Percentiles rank a stretch among this genome's conserved stretches.
Conservation (phyloP, 2,329 filamentous ascomycete genomes). For the Aspergillus sp. region DNA sequence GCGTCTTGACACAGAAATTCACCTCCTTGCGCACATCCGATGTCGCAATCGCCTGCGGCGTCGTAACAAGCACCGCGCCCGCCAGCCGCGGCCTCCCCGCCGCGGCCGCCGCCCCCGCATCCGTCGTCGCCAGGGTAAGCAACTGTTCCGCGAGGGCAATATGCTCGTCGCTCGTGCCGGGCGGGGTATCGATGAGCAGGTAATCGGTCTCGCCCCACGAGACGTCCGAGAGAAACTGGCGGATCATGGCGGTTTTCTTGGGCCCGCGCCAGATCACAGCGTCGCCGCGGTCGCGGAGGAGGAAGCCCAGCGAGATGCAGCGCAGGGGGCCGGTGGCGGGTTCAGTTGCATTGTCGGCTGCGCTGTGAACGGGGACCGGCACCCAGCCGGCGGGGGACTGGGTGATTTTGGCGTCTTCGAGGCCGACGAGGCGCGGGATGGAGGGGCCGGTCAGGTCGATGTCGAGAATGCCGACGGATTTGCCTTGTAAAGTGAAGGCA, state of each 20-base stretch:
- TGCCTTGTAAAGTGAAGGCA: slow-evolving; percentile 77
- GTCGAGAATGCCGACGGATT: slow-evolving; percentile 91
- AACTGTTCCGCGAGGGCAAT: slow-evolving; percentile 90
- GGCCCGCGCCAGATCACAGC: slow-evolving; percentile 97
- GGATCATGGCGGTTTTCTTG: slow-evolving; percentile 98
- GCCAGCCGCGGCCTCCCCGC: slow-evolving; percentile 60
- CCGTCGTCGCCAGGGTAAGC: slow-evolving; percentile 45
- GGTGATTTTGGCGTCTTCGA: slow-evolving; percentile 83
- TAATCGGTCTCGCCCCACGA: slow-evolving; percentile 86
- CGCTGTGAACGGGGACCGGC: slow-evolving; percentile 75
- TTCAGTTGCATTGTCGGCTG: slow-evolving; percentile 19
- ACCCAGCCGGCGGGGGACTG: slow-evolving; percentile 92
- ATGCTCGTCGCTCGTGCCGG: slow-evolving; percentile 94
- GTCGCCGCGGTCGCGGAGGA: slow-evolving; percentile 77
- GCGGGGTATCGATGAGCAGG: slow-evolving; percentile 91
- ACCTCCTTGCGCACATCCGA: slow-evolving; percentile 93
- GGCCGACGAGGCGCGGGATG: slow-evolving; percentile 89
- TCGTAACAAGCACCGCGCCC: slow-evolving; percentile 92
- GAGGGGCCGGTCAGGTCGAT: slow-evolving; percentile 95
- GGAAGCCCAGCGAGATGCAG: slow-evolving; percentile 92
- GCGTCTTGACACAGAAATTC: slow-evolving; percentile 86
- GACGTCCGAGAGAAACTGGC: slow-evolving; percentile 91
- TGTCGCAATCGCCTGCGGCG: slow-evolving; percentile 89
- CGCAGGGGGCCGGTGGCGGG: slow-evolving; percentile 39
- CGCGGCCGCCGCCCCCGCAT: slow-evolving; percentile 16